phyloP scores from a whole-genome alignment of 495 filamentous ascomycete species.

The Penicillium salamii region DNA sequence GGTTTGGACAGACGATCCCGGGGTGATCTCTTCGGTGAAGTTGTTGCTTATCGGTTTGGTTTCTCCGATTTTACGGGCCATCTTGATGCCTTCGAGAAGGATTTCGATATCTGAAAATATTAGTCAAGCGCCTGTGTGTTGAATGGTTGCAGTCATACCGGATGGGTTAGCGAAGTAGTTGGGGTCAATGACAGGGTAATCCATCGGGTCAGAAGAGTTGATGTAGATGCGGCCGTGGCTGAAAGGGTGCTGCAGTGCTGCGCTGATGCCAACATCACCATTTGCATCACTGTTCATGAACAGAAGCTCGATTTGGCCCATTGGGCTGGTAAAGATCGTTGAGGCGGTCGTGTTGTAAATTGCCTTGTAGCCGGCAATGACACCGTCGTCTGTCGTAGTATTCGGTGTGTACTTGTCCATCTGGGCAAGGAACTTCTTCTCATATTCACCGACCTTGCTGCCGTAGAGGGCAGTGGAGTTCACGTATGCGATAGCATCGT shows the following conservation, averaged over 20 bases:
- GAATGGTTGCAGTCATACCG: slow-evolving; percentile 14
- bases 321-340: slow-evolving; percentile 25
- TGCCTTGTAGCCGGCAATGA: slow-evolving; percentile 32
- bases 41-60: slow-evolving; percentile 20
- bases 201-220: slow-evolving; percentile 34
- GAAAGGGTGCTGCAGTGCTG: slow-evolving; percentile 35
- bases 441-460: slow-evolving; percentile 2
- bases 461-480: slow-evolving; percentile 26
- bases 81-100: slow-evolving; percentile 33
- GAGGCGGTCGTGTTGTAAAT: slow-evolving; percentile 29
- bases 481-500: slow-evolving; percentile 31
- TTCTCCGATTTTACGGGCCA: slow-evolving; percentile 28
- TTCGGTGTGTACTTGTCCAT: slow-evolving; percentile 19
- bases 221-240: slow-evolving; percentile 35
- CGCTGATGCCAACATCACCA: slow-evolving; percentile 34
- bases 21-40: slow-evolving; percentile 24
- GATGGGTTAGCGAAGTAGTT: slow-evolving; percentile 29
- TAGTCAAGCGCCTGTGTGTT: too few relatives aligned
- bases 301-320: slow-evolving; percentile 29
- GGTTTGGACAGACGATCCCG: slow-evolving; percentile 18
- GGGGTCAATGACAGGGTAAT: slow-evolving; percentile 36
- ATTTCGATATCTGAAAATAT: slow-evolving; percentile 26
- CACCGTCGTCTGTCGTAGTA: slow-evolving; percentile 24
- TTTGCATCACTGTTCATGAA: slow-evolving; percentile 33
- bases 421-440: slow-evolving; percentile 20